phyloP scores from a whole-genome alignment of 495 filamentous ascomycete genomes.

The Penicillium waksmanii region DNA sequence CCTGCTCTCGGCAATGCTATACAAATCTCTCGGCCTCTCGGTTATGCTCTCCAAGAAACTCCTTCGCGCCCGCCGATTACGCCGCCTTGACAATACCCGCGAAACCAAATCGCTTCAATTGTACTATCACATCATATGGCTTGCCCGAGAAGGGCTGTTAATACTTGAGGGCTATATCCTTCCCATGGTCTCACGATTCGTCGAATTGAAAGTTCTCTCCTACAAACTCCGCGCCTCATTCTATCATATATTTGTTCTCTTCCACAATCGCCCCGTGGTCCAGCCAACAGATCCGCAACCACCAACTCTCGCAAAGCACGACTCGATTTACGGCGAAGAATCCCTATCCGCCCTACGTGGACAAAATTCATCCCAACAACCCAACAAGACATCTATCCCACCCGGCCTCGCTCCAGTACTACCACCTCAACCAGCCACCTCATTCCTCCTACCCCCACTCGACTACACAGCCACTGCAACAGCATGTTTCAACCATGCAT shows the following conservation, averaged over 20 bases:
- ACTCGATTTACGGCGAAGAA: slow-evolving; percentile 36
- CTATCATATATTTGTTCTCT: slow-evolving; percentile 95
- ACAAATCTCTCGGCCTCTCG: slow-evolving; percentile 87
- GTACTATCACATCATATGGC: slow-evolving; percentile 94
- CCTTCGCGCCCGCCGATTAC: slow-evolving; percentile 77
- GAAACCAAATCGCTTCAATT: slow-evolving; percentile 78
- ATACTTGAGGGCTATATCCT: slow-evolving; percentile 86
- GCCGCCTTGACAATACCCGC: slow-evolving; percentile 78
- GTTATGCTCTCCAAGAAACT: slow-evolving; percentile 87
- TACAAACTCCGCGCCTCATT: slow-evolving; percentile 93
- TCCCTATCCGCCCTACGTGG: slow-evolving; percentile 14
- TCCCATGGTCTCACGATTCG: slow-evolving; percentile 69
- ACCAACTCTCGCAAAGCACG: slow-evolving; percentile 30
- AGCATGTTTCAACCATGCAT: slow-evolving; percentile 78
- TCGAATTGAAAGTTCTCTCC: slow-evolving; percentile 82
- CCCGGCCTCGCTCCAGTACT: slow-evolving; percentile 52
- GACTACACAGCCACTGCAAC: slow-evolving; percentile 85
- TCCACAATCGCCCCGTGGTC: slow-evolving; percentile 77
- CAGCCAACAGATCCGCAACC: slow-evolving; percentile 47
- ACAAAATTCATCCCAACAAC: not conserved
- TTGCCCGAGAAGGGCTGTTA: slow-evolving; percentile 86
- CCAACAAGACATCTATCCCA: slow-evolving; percentile 29
- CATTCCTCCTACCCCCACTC: slow-evolving; percentile 75
- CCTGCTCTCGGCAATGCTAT: slow-evolving; percentile 77
- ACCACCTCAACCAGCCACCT: slow-evolving; percentile 51